Evolutionary conservation across 495 filamentous ascomycete species (phyloP).

Genomic region (Neurospora sp.): DNA sequence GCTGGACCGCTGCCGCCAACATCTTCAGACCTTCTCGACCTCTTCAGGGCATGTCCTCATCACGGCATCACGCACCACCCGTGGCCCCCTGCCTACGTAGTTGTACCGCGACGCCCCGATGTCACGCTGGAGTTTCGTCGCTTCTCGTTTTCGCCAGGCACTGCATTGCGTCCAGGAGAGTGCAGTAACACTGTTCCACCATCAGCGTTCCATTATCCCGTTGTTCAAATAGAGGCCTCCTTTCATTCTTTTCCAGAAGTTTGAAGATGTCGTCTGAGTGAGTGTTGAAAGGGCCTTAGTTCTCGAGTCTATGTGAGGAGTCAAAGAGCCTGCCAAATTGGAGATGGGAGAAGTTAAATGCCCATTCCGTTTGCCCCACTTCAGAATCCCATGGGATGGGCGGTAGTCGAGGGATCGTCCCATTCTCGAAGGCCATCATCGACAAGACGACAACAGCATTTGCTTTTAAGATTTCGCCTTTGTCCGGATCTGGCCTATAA

Average conservation of each 20-base stretch:
- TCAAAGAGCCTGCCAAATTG: neutral
- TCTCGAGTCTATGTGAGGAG: neutral
- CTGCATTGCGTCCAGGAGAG: neutral
- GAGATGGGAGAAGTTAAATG: neutral
- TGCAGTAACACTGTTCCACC: neutral
- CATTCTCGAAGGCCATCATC: neutral
- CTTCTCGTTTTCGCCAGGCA: neutral
- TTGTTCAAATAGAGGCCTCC: neutral
- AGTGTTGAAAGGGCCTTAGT: neutral
- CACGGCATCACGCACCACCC: neutral
- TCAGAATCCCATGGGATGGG: neutral
- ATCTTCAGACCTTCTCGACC: neutral
- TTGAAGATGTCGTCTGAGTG: neutral
- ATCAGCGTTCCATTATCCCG: neutral
- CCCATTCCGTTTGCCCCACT: neutral
- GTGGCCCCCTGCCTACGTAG: neutral
- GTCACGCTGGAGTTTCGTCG: neutral
- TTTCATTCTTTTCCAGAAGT: neutral
- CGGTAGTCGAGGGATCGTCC: neutral
- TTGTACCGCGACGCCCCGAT: neutral
- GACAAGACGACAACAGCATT: neutral
- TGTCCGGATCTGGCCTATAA: neutral
- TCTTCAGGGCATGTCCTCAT: neutral
- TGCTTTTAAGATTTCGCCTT: neutral
- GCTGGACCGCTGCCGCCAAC: neutral